Evolutionary conservation across 2,329 filamentous ascomycete genomes (phyloP).

Genomic region (Monilinia fructicola): DNA sequence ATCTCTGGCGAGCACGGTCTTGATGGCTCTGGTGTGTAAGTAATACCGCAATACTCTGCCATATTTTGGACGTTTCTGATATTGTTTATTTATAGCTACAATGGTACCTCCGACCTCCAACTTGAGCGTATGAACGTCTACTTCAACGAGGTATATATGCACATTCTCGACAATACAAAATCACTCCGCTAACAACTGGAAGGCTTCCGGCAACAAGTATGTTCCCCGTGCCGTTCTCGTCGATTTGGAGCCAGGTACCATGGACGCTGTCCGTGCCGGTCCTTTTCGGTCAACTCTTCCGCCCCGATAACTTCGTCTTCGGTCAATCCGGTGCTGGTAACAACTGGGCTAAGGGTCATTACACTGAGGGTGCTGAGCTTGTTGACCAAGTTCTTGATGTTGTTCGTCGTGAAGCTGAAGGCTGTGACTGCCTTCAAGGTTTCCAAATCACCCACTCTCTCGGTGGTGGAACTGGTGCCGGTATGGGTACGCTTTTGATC

Average conservation of each 20-base stretch:
- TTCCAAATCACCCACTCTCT: slow-evolving; percentile 99
- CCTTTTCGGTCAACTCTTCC: slow-evolving; percentile 98
- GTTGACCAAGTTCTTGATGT: slow-evolving; percentile 98
- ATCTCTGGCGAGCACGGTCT: slow-evolving; percentile 93
- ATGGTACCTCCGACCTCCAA: slow-evolving; percentile 97
- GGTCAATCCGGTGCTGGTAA: slow-evolving; percentile 99
- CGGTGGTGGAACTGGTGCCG: slow-evolving; percentile 99
- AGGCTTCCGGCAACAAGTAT: slow-evolving; percentile 98
- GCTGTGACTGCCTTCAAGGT: slow-evolving; percentile 98
- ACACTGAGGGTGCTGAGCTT: slow-evolving; percentile 98
- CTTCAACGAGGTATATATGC: slow-evolving; percentile 76
- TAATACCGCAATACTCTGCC: slow-evolving; percentile 36
- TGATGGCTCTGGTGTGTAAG: slow-evolving; percentile 93
- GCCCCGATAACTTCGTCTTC: slow-evolving; percentile 99
- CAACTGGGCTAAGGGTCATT: slow-evolving; percentile 99
- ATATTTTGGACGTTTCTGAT: slow-evolving; percentile 36
- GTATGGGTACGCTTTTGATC: slow-evolving; percentile 99
- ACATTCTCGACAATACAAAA: neutral
- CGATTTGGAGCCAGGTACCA: slow-evolving; percentile 98
- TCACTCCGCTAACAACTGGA: slow-evolving; percentile 37
- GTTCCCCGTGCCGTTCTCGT: slow-evolving; percentile 98
- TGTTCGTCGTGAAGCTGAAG: slow-evolving; percentile 97
- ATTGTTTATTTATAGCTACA: slow-evolving; percentile 65
- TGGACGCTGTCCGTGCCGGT: slow-evolving; percentile 97
- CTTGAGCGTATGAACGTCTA: slow-evolving; percentile 99